These are phyloP conservation scores for Fusarium nelsonii DNA, from an alignment of 2,329 filamentous ascomycete genomes.

Conservation along the genomic window DNA sequence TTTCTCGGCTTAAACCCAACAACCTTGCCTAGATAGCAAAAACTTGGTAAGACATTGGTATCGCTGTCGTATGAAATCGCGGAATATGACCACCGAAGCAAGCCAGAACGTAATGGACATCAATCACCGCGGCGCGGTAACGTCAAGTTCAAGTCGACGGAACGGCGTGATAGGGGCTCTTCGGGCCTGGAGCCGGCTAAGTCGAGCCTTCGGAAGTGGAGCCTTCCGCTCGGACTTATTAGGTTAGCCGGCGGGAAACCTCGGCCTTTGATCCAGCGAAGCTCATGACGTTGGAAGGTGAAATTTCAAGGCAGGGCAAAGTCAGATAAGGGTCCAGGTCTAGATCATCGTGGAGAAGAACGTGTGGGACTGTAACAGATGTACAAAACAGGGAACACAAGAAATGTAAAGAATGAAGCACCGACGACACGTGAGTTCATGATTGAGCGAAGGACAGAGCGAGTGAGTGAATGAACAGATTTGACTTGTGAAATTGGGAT, in stretches of 20 bases:
- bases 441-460: neutral
- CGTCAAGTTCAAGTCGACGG: conserved; percentile 10
- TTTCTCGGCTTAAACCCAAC: conserved; percentile 27
- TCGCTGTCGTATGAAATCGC: conserved; percentile 33
- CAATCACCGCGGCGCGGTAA: conserved; percentile 42
- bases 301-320: conserved; percentile 11
- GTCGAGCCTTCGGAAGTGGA: conserved; percentile 31
- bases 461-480: conserved; percentile 12
- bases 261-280: conserved; percentile 42
- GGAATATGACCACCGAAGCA: conserved; percentile 37
- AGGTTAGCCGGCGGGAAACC: conserved; percentile 42
- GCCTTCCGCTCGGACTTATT: conserved; percentile 15
- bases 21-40: conserved; percentile 11
- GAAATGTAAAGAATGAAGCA: neutral
- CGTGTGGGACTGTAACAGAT: conserved; percentile 6
- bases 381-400: conserved; percentile 8
- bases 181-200: conserved; percentile 43
- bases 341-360: neutral
- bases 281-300: conserved; percentile 30
- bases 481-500: conserved; percentile 15
- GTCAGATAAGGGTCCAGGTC: neutral
- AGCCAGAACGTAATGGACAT: conserved; percentile 43
- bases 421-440: conserved; percentile 7
- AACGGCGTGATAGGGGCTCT: conserved; percentile 29
- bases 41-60: conserved; percentile 19